Evolutionary conservation across 352 stramenopile species (phyloP), one percentile per base, ranked within the genome.

Genomic region (Pythium phragmiticola): DNA sequence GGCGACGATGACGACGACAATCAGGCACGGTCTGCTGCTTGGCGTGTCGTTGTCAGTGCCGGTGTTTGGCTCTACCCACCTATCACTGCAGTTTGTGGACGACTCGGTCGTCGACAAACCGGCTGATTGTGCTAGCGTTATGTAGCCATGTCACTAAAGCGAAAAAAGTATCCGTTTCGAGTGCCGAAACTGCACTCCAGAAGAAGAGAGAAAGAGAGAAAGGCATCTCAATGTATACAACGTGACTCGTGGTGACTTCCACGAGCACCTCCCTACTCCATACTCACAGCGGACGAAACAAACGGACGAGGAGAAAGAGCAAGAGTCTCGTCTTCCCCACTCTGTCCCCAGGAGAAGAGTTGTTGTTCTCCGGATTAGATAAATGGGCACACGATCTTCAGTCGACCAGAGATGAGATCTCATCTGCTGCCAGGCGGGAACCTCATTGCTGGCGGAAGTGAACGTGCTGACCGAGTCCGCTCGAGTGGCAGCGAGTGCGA

Each of bases 61-160:
- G 26, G 26, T 30, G 26, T 30, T 30, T 30, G 2, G 4, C 26
- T 30, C 26, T 30, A 30, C 26, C 26, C 26, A 30, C 26, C 26
- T 5, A 39, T 39, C 3, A 2, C 34, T 39, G 11, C 34, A 13
- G 11, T 39, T 39, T 13, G 11, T 39, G 34, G 34, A 39, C 34
- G 7, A 39, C 34, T 9, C 34, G 11, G 7, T 13, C 11, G 34
- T 13, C 11, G 34, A 30, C 3, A 5, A 30, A 4, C 2, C 26
- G 26, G 26, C 2, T 28, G 26, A 28, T 28, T 30, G 26, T 30
- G 26, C 26, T 5, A 30, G 26, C 26, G 26, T 30, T 16, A 42
- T 62, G 55, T 62, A 62, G 43, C 43, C 55, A 62, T 55, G 51
- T 57, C 51, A 57, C 51, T 57, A 43, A 56, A 56, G 28, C 16